phyloP scores from a whole-genome alignment of 2,329 filamentous ascomycete species.

The Macrophomina phaseolina region DNA sequence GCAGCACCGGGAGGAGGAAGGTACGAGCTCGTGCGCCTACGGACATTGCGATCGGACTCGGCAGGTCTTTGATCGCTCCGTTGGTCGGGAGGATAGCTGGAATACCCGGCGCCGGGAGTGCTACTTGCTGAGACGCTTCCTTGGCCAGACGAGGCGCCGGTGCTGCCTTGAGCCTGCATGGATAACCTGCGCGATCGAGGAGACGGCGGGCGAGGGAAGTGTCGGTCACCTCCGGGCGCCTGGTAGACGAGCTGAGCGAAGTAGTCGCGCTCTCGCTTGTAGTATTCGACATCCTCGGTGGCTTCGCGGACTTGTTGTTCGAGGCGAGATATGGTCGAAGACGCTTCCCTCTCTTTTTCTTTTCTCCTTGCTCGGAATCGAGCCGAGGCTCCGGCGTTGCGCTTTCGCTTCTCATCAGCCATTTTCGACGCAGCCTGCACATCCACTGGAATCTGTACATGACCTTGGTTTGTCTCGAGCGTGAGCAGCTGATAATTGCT shows the following conservation, averaged over 20 bases:
- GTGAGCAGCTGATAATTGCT: constrained; percentile 61
- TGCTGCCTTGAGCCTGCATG: constrained; percentile 17
- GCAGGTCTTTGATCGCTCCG: constrained; percentile 28
- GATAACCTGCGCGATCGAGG: constrained; percentile 46
- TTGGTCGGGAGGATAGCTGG: constrained; percentile 38
- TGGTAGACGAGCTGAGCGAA: constrained; percentile 69
- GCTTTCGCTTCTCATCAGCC: constrained; percentile 82
- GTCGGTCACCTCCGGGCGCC: constrained; percentile 58
- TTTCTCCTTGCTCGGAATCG: constrained; percentile 82
- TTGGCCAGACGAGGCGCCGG: constrained; percentile 23
- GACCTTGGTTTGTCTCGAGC: constrained; percentile 56
- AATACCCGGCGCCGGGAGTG: constrained; percentile 30
- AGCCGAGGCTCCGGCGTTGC: constrained; percentile 85
- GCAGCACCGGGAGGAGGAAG: constrained; percentile 38
- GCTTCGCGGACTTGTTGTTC: constrained; percentile 73
- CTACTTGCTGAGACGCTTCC: constrained; percentile 21
- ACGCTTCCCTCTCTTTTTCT: constrained; percentile 77
- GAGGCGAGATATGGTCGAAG: constrained; percentile 70
- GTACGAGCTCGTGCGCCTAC: constrained; percentile 45
- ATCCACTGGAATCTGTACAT: constrained; percentile 72
- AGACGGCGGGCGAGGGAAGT: constrained; percentile 52
- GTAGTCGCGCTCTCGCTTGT: constrained; percentile 73
- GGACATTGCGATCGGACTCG: constrained; percentile 43
- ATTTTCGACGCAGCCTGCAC: constrained; percentile 81
- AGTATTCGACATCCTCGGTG: constrained; percentile 72